Percentiles rank a stretch among this genome's conserved stretches.
phyloP scores from a whole-genome alignment of 1,139 yeast genomes.

The Yamadazyma atmosphaerica region DNA sequence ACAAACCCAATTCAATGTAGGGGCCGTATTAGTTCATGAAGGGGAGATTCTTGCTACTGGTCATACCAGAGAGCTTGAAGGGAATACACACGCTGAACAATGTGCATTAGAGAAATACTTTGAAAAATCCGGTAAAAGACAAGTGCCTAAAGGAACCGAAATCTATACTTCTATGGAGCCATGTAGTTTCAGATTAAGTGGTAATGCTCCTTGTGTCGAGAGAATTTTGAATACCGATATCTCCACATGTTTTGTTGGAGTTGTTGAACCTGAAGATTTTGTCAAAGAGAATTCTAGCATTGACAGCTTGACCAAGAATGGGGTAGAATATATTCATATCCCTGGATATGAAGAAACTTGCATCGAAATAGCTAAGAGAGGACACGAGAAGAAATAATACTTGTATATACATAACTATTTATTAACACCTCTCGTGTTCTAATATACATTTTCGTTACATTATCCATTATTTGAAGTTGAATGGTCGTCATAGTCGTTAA shows the following conservation, averaged over 20 bases:
- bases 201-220: constrained; percentile 85
- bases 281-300: constrained; percentile 74
- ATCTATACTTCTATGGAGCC: constrained; percentile 98
- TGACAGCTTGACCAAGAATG: constrained; percentile 49
- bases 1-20: constrained; percentile 88
- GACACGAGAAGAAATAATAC: constrained; percentile 47
- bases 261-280: constrained; percentile 86
- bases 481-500: constrained; percentile 2
- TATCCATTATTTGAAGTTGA: background rate
- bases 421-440: background rate
- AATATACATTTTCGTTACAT: constrained; percentile 1
- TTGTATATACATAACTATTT: background rate
- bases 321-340: constrained; percentile 73
- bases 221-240: constrained; percentile 63
- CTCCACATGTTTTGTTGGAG: constrained; percentile 85
- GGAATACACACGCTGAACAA: constrained; percentile 98
- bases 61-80: constrained; percentile 85
- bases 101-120: constrained; percentile 84
- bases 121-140: constrained; percentile 29
- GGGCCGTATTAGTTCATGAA: constrained; percentile 76
- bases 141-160: constrained; percentile 75
- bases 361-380: constrained; percentile 70
- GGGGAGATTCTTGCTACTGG: constrained; percentile 75
- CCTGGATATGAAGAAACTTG: constrained; percentile 84
- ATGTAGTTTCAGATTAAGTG: constrained; percentile 85